Evolutionary conservation across 345 rosid genomes (phyloP), one percentile per base, ranked within the genome.

Genomic region (Citrus glauca): DNA sequence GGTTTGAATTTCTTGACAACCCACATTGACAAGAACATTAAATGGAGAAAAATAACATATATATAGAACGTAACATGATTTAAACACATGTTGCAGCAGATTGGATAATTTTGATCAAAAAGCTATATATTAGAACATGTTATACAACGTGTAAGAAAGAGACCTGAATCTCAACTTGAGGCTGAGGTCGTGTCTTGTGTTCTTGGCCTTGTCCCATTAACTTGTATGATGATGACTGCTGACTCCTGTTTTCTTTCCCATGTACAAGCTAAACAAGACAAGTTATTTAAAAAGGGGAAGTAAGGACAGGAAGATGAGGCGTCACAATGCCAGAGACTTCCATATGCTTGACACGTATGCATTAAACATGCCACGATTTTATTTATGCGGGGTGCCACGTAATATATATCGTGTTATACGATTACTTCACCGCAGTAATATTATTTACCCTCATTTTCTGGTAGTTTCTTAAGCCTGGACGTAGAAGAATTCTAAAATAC

Each of bases 171-270:
- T 86, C 84, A 40, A 84, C 74, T 32, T 77, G 76, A 37, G 88
- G 66, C 4, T 86, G 82, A 59, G 78, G 62, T 71, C 85, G 75
- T 19, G 80, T 84, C 84, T 84, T 90, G 38, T 32, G 68, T 17
- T 86, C 90, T 64, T 78, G 71, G 33, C 90, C 87, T 65, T 78
- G 82, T 79, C 88, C 89, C 91, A 83, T 86, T 64, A 64, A 50
- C 53, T 28, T 50, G 74, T 7, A 0, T n/a, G 55, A 38, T 56
- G 14, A 3, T 33, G 71, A n/a, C 35, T n/a, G 17, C 7, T 33
- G 27, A 35, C 53, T 7, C 56, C 25, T 38, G 4, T 32, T 25
- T 40, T 7, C 14, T 35, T 35, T 37, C 32, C 9, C 40, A 59
- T 1, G 7, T 50, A 17, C 0, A 17, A 37, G 38, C n/a, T 35